Evolutionary conservation across 148 eudicot species (phyloP).

Genomic region (Rhododendron mucronatum): DNA sequence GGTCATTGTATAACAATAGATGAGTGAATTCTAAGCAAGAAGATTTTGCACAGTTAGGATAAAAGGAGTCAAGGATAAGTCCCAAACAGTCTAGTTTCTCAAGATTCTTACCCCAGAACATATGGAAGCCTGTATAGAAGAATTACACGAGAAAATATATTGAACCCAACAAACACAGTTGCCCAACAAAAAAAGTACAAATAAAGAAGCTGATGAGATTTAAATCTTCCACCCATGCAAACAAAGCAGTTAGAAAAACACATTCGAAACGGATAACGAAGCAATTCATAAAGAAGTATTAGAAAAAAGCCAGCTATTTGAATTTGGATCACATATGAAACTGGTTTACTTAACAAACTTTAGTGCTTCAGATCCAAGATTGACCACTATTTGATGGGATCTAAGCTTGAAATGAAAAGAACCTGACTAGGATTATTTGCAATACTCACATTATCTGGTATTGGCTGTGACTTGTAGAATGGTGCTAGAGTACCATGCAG

Average conservation of each 20-base stretch:
- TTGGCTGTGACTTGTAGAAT: conserved; percentile 70
- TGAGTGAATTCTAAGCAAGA: background rate
- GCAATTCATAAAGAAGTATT: background rate
- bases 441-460: conserved; percentile 77
- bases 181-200: background rate
- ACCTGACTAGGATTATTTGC: background rate
- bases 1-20: background rate
- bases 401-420: background rate
- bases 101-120: background rate
- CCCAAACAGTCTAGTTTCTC: background rate
- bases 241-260: background rate
- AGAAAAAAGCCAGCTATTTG: background rate
- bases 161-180: background rate
- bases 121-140: background rate
- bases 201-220: background rate
- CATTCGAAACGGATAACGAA: background rate
- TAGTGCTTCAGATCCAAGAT: background rate
- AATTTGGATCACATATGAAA: background rate
- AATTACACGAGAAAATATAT: background rate
- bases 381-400: background rate
- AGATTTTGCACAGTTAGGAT: background rate
- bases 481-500: conserved; percentile 47
- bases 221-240: background rate
- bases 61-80: background rate
- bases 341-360: background rate